Base-by-base conservation (phyloP, 139 green algal species). In the Chlamydomonas schloesseri region DNA sequence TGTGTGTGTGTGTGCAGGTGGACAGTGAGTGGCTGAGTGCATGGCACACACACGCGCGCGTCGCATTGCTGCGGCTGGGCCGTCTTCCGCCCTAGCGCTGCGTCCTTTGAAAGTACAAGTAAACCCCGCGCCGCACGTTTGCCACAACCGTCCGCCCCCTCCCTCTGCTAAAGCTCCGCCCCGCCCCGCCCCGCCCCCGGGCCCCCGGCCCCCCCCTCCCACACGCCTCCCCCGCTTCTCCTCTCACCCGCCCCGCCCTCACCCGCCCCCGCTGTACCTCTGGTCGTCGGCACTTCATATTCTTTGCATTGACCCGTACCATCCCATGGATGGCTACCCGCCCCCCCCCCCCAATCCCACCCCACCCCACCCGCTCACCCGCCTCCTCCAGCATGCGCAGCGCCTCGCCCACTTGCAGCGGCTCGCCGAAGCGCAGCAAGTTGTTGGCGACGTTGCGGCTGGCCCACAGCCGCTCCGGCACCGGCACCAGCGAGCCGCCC, bases 401-500 rank as follows among this genome's bases (percentile, higher is more conserved):
- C 33, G 83, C 88, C 83, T 91, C 83, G 20, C 71, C 81, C 31
- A 73, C 81, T 47, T 67, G 46, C 42, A 69, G 4, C 42, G 62
- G 28, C 31, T 80, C 86, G 15, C 78, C 82, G 69, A 81, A 89
- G 33, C 79, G 71, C 57, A 93, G 23, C 73, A 93, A 73, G 73
- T 75, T 90, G 68, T 90, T 91, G 46, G 90, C 90, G 60, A 93
- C 88, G 50, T 93, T 93, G 42, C 90, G 86, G 68, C 83, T 42
- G 31, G 88, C 90, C 90, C 90, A 93, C 73, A 87, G 88, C 23
- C 83, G 73, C 82, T 93, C 90, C 34, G 90, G 90, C 10, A 89
- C 83, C 0, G 90, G 90, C 5, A 79, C 73, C 50, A 78, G 68
- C 0, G 67, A 78, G 80, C 80, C 47, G 55, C 67, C 70, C 50